phyloP scores from a whole-genome alignment of 345 rosid species.

The Physaria fendleri region DNA sequence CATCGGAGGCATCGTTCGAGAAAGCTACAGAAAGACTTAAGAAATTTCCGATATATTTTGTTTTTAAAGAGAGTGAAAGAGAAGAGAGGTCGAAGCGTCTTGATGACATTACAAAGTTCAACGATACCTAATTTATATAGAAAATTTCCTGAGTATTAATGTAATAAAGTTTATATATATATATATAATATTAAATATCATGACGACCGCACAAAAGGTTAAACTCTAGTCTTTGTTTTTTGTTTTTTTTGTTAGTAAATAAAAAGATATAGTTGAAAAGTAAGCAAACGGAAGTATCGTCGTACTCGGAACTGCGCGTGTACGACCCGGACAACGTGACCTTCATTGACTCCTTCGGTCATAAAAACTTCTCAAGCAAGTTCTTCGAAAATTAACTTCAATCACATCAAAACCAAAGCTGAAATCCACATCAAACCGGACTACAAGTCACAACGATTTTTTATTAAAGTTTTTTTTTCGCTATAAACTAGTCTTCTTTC shows the following conservation, averaged over 20 bases:
- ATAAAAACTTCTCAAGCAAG: slow-evolving; percentile 16
- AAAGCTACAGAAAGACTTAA: background rate
- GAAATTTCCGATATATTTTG: background rate
- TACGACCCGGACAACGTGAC: background rate
- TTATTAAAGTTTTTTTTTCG: background rate
- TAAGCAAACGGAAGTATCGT: background rate
- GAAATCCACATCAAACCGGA: background rate
- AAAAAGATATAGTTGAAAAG: background rate
- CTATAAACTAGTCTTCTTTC: background rate
- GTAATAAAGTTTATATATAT: background rate
- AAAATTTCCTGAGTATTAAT: background rate
- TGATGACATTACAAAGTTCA: slow-evolving; percentile 6
- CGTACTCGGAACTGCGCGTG: background rate
- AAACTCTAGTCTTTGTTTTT: background rate
- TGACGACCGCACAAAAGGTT: background rate
- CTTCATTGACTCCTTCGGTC: background rate
- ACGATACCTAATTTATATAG: background rate
- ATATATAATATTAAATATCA: background rate
- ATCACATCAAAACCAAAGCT: background rate
- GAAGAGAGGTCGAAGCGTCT: background rate
- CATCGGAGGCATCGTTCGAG: slow-evolving; percentile 8
- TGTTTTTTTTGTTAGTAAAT: background rate
- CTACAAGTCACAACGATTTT: background rate
- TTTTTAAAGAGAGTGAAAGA: background rate
- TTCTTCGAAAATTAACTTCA: background rate